Evolutionary conservation across 805 yeast genomes (phyloP), one percentile per base, ranked within the genome.

Genomic region (Ogataea sp.): DNA sequence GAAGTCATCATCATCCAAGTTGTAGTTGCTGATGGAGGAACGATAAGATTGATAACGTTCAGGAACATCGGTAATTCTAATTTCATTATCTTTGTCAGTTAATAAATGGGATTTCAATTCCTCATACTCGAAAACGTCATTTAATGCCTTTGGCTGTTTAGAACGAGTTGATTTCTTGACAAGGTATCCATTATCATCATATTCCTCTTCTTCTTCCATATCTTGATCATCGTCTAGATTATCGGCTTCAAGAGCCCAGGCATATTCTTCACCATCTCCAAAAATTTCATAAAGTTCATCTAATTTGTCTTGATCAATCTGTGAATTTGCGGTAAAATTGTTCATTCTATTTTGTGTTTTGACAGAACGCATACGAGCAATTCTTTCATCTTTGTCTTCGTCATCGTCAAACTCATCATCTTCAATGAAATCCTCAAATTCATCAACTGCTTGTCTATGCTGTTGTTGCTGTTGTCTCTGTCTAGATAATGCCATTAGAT

Each of bases 181-280:
- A 10, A 52, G 39, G 30, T 61, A 61, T 3, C 54, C 56, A 14
- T 53, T 60, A 6, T 66, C 64, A 17, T 65, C 71, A 20, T 62
- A 69, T 28, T 64, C 68, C 32, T 61, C 65, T 18, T 56, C 66
- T 9, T 56, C 53, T 34, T 67, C 78, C n/a, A n/a, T n/a, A n/a
- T 66, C 65, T 36, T 68, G 72, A n/a, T 75, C 79, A 42, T 64
- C 59, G 26, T 75, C 77, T 21, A 65, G 75, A 37, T 75, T 78
- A 62, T 89, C 96, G 23, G 86, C 93, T 53, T 87, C 96, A 40
- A 93, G 68, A 11, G 98, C 98, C 97, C 98, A 93, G 41, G 86
- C 96, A 61, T 93, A 93, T 55, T 90, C 97, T 47, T 80, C 88
- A 38, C 98, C 98, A 59, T 88, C 94, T 48, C 98, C 98, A 57